Evolutionary conservation across 2,329 filamentous ascomycete genomes (phyloP).

Genomic region (Diaporthe vaccinii): DNA sequence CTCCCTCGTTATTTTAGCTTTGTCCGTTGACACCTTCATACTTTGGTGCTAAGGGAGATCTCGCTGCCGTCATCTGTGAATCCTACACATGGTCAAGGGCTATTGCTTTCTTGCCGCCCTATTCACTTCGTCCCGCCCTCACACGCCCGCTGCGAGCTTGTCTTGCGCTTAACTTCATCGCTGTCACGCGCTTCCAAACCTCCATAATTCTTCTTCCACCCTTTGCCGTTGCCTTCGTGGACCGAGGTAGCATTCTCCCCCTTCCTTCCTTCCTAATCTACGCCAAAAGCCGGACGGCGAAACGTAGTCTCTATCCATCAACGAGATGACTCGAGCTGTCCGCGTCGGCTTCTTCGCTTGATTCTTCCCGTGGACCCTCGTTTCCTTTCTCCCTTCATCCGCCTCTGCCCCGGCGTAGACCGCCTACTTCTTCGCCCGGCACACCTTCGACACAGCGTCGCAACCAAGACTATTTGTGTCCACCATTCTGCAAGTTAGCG

Average conservation of each 20-base stretch:
- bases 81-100: slow-evolving; percentile 18
- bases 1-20: slow-evolving; percentile 27
- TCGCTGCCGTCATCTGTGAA: slow-evolving; percentile 25
- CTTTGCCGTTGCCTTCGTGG: slow-evolving; percentile 6
- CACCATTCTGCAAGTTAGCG: not conserved
- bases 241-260: slow-evolving; percentile 14
- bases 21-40: slow-evolving; percentile 18
- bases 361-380: not conserved
- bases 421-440: not conserved
- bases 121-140: slow-evolving; percentile 13
- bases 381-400: not conserved
- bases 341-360: not conserved
- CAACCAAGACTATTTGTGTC: not conserved
- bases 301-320: slow-evolving; percentile 9
- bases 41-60: slow-evolving; percentile 11
- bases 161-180: not conserved
- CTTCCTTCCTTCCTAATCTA: not conserved
- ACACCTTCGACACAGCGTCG: not conserved
- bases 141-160: not conserved
- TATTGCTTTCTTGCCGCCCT: slow-evolving; percentile 1
- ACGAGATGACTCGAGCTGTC: slow-evolving; percentile 23
- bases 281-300: slow-evolving; percentile 6
- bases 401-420: slow-evolving; percentile 16
- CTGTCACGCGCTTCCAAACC: not conserved
- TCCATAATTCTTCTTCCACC: not conserved